These are phyloP conservation scores for Pythium chondricola DNA, from an alignment of 352 stramenopile genomes.

Conservation along the genomic window DNA sequence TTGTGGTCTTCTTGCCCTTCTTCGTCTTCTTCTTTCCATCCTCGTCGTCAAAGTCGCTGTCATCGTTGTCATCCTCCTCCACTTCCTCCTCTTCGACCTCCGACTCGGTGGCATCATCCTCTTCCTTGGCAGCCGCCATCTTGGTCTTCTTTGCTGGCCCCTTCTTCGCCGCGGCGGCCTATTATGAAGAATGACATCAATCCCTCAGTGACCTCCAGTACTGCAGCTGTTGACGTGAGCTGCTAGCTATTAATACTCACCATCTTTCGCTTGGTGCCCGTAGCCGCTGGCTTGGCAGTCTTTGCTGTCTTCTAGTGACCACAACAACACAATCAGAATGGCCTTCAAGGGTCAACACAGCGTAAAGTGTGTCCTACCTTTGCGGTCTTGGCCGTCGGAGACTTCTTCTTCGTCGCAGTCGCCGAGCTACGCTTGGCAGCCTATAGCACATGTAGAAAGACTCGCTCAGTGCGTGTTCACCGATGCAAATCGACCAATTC, in stretches of 20 bases:
- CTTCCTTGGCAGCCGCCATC: no score
- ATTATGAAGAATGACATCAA: neutral
- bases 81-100: slow-evolving; percentile 42
- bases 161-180: slow-evolving; percentile 12
- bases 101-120: slow-evolving; percentile 39
- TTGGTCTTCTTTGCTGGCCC: slow-evolving; percentile 11
- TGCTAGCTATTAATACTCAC: slow-evolving; percentile 4
- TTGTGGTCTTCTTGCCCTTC: slow-evolving; percentile 18
- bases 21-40: slow-evolving; percentile 33
- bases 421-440: neutral
- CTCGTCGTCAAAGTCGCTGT: slow-evolving; percentile 59
- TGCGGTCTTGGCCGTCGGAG: neutral
- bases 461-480: neutral
- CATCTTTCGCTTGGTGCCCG: slow-evolving; percentile 21
- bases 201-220: no score
- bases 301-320: slow-evolving; percentile 4
- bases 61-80: slow-evolving; percentile 30
- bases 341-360: no score
- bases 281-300: slow-evolving; percentile 5
- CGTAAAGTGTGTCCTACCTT: no score
- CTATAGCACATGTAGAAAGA: neutral
- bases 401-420: slow-evolving; percentile 17
- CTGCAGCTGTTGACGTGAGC: no score
- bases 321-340: no score
- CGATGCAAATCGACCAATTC: no score